phyloP scores from a whole-genome alignment of 2,329 filamentous ascomycete genomes.

The Pestalotiopsis sp. region DNA sequence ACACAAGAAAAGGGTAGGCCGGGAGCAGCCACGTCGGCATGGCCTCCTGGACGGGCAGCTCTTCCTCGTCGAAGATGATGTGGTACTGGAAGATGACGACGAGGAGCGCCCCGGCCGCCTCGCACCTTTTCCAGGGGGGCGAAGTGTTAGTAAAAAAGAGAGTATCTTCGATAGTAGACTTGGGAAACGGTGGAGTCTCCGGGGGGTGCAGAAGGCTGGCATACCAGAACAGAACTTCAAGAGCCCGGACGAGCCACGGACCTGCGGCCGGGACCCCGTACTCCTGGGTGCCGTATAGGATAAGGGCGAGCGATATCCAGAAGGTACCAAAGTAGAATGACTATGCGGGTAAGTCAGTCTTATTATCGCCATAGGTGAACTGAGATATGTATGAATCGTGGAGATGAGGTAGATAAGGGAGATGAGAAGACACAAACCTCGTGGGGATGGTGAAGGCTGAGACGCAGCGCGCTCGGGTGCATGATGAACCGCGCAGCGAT shows the following conservation, averaged over 20 bases:
- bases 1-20: constrained; percentile 53
- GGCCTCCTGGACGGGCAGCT: constrained; percentile 48
- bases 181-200: no score
- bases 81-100: constrained; percentile 17
- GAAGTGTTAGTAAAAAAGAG: neutral
- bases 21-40: constrained; percentile 56
- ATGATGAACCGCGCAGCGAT: constrained; percentile 60
- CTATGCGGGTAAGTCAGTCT: constrained; percentile 28
- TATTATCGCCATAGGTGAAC: no score
- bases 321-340: constrained; percentile 61
- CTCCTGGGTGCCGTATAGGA: constrained; percentile 63
- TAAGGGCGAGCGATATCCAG: constrained; percentile 62
- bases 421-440: constrained; percentile 25
- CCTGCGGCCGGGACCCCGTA: constrained; percentile 46
- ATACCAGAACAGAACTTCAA: constrained; percentile 51
- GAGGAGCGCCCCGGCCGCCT: constrained; percentile 31
- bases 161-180: neutral
- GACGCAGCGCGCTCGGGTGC: constrained; percentile 60
- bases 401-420: neutral
- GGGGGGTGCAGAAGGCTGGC: neutral
- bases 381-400: neutral
- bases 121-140: neutral
- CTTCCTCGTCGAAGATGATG: constrained; percentile 23
- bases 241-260: constrained; percentile 46
- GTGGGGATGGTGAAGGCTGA: constrained; percentile 62